Evolutionary conservation across 208 protist species (phyloP), one percentile per base, ranked within the genome.

Genomic region (Naegleria gruberi): DNA sequence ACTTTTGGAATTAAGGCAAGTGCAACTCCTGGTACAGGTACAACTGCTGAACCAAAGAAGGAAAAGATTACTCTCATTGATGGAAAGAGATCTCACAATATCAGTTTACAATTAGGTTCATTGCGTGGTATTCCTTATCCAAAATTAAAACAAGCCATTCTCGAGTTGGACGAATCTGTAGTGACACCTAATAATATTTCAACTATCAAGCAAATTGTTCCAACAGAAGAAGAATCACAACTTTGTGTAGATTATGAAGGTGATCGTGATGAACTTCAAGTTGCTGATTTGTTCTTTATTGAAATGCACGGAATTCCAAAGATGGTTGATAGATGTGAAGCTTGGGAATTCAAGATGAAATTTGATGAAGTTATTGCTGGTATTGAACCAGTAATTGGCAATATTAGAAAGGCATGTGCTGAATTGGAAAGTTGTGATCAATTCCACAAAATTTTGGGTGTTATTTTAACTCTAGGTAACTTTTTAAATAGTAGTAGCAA

Each of bases 371-470:
- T 55, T n/a, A 10, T 90, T 12, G 47, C 6, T 15, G 30, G 17
- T 46, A 7, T 90, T 0, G 15, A 41, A 74, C 87, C 87, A n/a
- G 19, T 7, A 0, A 55, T 90, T 41, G 23, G 55, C 5, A 84
- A 10, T 0, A 19, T 90, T n/a, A 46, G 8, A 23, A 41, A 43
- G 19, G 87, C 45, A 19, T 74, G 12, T 55, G 55, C 46, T 10
- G 73, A 82, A 51, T 57, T 90, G 17, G 4, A 85, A 55, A 26
- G n/a, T 42, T 42, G 43, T 90, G 19, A 65, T 8, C 19, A 34
- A 12, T 90, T 90, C n/a, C 12, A 40, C 30, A 46, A 90, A 85
- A 41, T 90, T 12, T 51, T 90, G 17, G 77, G 42, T 41, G 23
- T 90, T 4, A 40, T 84, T 40, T 23, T 90, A 4, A 84, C 87